These are phyloP conservation scores for Trichoderma semiorbis DNA, from an alignment of 2,329 filamentous ascomycete genomes.

Conservation along the genomic window DNA sequence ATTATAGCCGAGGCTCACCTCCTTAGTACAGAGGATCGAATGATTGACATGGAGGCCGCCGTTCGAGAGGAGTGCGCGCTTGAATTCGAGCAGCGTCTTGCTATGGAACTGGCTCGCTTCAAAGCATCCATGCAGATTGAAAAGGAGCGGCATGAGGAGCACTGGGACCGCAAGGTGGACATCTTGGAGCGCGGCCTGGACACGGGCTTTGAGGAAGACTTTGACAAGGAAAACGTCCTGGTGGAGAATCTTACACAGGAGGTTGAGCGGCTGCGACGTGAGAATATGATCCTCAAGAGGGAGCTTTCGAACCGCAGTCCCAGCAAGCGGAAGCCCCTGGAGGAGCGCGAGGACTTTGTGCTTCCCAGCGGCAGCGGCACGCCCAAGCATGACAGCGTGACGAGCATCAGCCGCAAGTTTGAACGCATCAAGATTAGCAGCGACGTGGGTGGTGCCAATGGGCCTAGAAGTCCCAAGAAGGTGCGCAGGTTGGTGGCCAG, in stretches of 20 bases:
- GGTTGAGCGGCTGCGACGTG: slow-evolving; percentile 65
- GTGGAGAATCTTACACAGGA: slow-evolving; percentile 66
- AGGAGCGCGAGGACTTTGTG: slow-evolving; percentile 50
- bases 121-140: slow-evolving; percentile 75
- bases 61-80: slow-evolving; percentile 84
- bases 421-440: slow-evolving; percentile 50
- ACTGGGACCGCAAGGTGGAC: slow-evolving; percentile 83
- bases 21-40: slow-evolving; percentile 62
- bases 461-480: slow-evolving; percentile 50
- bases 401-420: slow-evolving; percentile 45
- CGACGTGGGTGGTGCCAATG: slow-evolving; percentile 31
- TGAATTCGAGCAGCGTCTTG: slow-evolving; percentile 78
- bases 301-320: slow-evolving; percentile 64
- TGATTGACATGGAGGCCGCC: slow-evolving; percentile 70
- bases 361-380: not conserved
- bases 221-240: slow-evolving; percentile 59
- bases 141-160: slow-evolving; percentile 74
- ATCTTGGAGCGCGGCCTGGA: slow-evolving; percentile 52
- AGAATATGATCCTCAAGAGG: slow-evolving; percentile 62
- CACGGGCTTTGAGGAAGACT: slow-evolving; percentile 48
- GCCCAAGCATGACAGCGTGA: slow-evolving; percentile 24
- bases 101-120: slow-evolving; percentile 76
- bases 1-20: slow-evolving; percentile 71
- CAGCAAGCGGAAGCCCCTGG: slow-evolving; percentile 54
- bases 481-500: slow-evolving; percentile 46